Evolutionary conservation across 2,329 filamentous ascomycete genomes (phyloP).

Genomic region (Dothideomycetidae sp.): DNA sequence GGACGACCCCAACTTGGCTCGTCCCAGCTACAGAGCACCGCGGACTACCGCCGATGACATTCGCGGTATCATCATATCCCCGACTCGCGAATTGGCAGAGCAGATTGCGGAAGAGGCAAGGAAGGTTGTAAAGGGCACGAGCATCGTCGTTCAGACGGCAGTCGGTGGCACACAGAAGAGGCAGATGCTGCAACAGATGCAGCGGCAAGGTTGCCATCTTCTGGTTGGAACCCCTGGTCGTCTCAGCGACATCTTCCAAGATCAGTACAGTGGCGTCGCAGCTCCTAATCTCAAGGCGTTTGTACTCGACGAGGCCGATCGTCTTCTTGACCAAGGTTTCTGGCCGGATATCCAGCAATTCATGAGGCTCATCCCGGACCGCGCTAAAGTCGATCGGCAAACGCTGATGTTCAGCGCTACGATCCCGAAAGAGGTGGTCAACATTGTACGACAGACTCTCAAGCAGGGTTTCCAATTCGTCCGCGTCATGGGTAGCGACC

Average conservation of each 20-base stretch:
- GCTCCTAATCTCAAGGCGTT: conserved; percentile 47
- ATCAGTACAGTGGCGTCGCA: conserved; percentile 46
- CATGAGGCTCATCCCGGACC: conserved; percentile 44
- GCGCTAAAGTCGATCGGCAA: conserved; percentile 54
- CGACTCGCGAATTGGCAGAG: conserved; percentile 49
- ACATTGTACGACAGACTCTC: conserved; percentile 63
- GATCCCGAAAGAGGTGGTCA: conserved; percentile 68
- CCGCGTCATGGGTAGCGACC: conserved; percentile 59
- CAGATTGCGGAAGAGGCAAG: conserved; percentile 58
- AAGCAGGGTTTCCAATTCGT: conserved; percentile 77
- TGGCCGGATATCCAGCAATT: conserved; percentile 35
- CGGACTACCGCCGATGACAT: conserved; percentile 40
- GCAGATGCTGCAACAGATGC: conserved; percentile 51
- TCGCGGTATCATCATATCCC: conserved; percentile 46
- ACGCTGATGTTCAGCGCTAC: conserved; percentile 94
- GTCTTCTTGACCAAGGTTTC: conserved; percentile 48
- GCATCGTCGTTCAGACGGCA: conserved; percentile 58
- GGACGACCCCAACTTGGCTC: conserved; percentile 46
- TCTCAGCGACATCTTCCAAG: conserved; percentile 64
- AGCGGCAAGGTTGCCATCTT: conserved; percentile 67
- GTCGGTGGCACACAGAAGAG: conserved; percentile 81
- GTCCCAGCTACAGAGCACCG: conserved; percentile 30
- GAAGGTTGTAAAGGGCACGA: conserved; percentile 50
- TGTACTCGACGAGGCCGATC: conserved; percentile 53
- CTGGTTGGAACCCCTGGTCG: conserved; percentile 84